Base-by-base conservation (phyloP, 768 basidiomycete genomes). In the Chiua virens region DNA sequence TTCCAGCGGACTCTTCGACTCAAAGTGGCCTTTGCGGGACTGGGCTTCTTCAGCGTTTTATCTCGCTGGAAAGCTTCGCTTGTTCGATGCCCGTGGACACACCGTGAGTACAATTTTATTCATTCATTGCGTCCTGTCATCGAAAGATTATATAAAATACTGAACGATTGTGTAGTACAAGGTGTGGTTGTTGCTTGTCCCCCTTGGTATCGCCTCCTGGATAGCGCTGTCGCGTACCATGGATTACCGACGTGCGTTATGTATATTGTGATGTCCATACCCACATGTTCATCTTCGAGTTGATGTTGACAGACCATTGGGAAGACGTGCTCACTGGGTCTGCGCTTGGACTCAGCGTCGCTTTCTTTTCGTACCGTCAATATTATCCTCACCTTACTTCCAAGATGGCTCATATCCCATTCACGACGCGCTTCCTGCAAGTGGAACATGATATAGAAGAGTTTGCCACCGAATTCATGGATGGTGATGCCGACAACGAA, bases 31-130 rank as follows among this genome's bases (percentile, higher is more conserved):
- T 98, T 96, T 69, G 89, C 93, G 6, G 96, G 96, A 5, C 78
- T 99, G 7, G 92, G 90, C 3, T 95, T 95, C 73, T 75, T 98
- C 22, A 72, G n/a, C 87, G 5, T 87, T 92, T 57, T 98, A 97
- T 64, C 71, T 95, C 8, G 87, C 89, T 15, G 96, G 95, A 8
- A 98, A 98, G 68, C 71, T 96, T 42, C 93, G 90, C 63, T 68
- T 97, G 5, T 96, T 93, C 59, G 92, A 97, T 66, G 76, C 72
- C 30, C 78, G 84, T 30, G 94, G 93, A 8, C 79, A 91, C 59
- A 71, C 81, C 42, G 82, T 88, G 61, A 55, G 81, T 67, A 25
- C 6, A 6, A 2, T 22, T n/a, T 35, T 14, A 27, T 42, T 30
- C 4, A 25, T 3, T 20, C 3, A 25, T 10, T 25, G 8, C 18